These are phyloP conservation scores for Malassezia slooffiae DNA, from an alignment of 1,284 basidiomycete genomes.

Conservation along the genomic window DNA sequence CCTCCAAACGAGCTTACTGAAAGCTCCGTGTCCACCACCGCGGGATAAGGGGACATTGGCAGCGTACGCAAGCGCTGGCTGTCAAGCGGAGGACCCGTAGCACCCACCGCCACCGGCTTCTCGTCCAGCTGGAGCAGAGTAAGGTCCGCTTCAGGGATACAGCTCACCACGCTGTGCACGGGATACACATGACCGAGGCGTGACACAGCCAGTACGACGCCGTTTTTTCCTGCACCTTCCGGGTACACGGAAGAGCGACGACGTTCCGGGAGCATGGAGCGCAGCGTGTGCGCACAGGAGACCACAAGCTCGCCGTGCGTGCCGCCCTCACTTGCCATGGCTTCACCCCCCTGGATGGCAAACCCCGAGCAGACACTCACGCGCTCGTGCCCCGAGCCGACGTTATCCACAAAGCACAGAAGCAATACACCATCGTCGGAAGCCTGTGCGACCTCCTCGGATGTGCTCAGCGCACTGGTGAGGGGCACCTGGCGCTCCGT, in stretches of 20 bases:
- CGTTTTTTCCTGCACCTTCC: constrained; percentile 13
- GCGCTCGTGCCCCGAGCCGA: constrained; percentile 49
- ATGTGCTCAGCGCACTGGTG: constrained; percentile 25
- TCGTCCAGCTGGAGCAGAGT: constrained; percentile 43
- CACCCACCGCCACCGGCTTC: constrained; percentile 20
- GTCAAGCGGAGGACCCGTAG: not conserved
- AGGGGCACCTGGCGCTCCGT: constrained; percentile 23
- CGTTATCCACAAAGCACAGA: constrained; percentile 54
- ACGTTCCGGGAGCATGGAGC: constrained; percentile 47
- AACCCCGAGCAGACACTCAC: constrained; percentile 59
- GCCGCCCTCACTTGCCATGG: constrained; percentile 28
- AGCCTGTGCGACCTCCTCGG: constrained; percentile 22
- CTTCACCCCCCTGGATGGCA: constrained; percentile 48
- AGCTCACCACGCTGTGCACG: constrained; percentile 53
- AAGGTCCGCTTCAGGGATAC: constrained; percentile 57
- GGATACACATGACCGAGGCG: constrained; percentile 49
- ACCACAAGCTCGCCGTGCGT: constrained; percentile 50
- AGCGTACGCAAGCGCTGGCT: constrained; percentile 49
- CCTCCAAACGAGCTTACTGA: constrained; percentile 55
- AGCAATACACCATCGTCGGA: constrained; percentile 51
- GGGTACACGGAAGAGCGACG: not conserved
- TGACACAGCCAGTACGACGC: constrained; percentile 45
- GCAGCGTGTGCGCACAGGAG: constrained; percentile 59
- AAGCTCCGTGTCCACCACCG: constrained; percentile 51
- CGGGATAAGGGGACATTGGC: constrained; percentile 61